Percentiles rank a stretch among this genome's conserved stretches.
phyloP scores from a whole-genome alignment of 2,329 filamentous ascomycete genomes.

The Fusarium nelsonii region DNA sequence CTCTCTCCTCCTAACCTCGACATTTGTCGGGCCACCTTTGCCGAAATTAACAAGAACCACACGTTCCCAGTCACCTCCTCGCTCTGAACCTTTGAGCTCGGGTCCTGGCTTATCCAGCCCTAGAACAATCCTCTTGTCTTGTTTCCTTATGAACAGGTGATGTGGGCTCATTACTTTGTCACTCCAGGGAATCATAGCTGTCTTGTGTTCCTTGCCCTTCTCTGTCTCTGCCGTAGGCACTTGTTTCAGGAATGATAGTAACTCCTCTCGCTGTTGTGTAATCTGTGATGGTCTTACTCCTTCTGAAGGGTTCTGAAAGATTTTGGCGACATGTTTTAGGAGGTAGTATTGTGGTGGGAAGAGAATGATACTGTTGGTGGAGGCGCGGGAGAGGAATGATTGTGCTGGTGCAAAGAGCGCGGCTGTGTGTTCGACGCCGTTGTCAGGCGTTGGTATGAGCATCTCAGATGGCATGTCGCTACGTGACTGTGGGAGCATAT shows the following conservation, averaged over 20 bases:
- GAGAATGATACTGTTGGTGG: slow-evolving; percentile 77
- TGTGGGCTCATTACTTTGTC: slow-evolving; percentile 73
- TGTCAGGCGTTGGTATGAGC: slow-evolving; percentile 78
- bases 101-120: slow-evolving; percentile 69
- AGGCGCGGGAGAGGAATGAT: slow-evolving; percentile 76
- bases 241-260: slow-evolving; percentile 66
- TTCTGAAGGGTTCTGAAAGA: slow-evolving; percentile 57
- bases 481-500: slow-evolving; percentile 75
- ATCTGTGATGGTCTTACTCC: slow-evolving; percentile 52
- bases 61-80: slow-evolving; percentile 69
- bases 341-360: slow-evolving; percentile 92
- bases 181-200: slow-evolving; percentile 64
- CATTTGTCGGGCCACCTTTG: slow-evolving; percentile 63
- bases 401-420: slow-evolving; percentile 80
- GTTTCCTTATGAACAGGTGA: slow-evolving; percentile 58
- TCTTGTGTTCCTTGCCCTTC: slow-evolving; percentile 55
- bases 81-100: slow-evolving; percentile 62
- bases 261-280: slow-evolving; percentile 62
- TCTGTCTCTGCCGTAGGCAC: slow-evolving; percentile 58
- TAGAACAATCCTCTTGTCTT: slow-evolving; percentile 64
- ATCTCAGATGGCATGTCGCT: slow-evolving; percentile 58
- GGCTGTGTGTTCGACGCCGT: slow-evolving; percentile 74
- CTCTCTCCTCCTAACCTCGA: slow-evolving; percentile 65
- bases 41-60: slow-evolving; percentile 69
- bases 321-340: slow-evolving; percentile 68